Conservation (phyloP, 2,329 filamentous ascomycete genomes). For the Hortaea werneckii region DNA sequence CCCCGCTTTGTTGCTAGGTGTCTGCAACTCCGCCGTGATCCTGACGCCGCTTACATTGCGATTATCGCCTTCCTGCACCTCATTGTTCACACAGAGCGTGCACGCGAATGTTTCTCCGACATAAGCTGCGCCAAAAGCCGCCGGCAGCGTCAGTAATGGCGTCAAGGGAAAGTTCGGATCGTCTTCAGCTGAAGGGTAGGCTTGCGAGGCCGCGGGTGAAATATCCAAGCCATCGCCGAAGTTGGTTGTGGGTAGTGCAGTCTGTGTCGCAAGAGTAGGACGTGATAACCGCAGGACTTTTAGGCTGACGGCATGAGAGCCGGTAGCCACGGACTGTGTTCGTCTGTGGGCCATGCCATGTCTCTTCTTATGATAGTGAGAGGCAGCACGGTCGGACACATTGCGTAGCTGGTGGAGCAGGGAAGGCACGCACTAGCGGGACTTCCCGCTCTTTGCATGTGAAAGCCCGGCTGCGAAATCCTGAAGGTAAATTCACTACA, state of each 20-base stretch:
- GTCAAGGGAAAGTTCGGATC: constrained; percentile 47
- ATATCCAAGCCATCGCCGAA: constrained; percentile 37
- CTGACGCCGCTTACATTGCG: constrained; percentile 61
- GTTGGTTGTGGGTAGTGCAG: constrained; percentile 48
- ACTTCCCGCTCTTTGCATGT: too few species aligned
- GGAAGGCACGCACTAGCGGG: too few species aligned
- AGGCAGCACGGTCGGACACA: too few species aligned
- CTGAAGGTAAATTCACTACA: too few species aligned
- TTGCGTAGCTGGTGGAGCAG: too few species aligned
- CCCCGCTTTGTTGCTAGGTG: constrained; percentile 57
- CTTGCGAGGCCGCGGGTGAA: constrained; percentile 57
- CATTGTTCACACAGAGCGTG: constrained; percentile 92
- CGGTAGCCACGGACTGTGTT: constrained; percentile 25
- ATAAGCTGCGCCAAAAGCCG: constrained; percentile 87
- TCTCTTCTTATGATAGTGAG: background rate
- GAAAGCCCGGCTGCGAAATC: too few species aligned
- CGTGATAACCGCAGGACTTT: constrained; percentile 78
- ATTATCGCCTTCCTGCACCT: constrained; percentile 41
- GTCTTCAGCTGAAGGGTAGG: constrained; percentile 48
- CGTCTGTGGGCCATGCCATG: constrained; percentile 23
- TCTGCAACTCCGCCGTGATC: constrained; percentile 91
- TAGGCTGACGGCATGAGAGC: constrained; percentile 70
- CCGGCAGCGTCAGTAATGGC: constrained; percentile 67
- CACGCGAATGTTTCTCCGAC: constrained; percentile 93
- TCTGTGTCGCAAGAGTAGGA: constrained; percentile 63